phyloP scores from a whole-genome alignment of 192 early-diverging fungal species.

The Backusella macrospora region DNA sequence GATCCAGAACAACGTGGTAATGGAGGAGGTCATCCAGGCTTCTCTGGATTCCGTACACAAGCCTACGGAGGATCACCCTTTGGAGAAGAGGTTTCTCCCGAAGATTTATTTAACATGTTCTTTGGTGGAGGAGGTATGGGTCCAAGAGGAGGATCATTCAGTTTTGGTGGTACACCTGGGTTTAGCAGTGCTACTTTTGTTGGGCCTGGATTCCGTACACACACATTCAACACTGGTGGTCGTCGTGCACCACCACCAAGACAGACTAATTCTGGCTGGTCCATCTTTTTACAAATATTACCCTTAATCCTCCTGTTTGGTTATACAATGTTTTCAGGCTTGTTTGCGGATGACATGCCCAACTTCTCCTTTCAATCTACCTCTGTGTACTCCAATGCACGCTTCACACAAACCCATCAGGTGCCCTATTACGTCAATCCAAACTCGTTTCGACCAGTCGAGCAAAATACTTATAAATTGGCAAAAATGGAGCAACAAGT shows the following conservation, averaged over 20 bases:
- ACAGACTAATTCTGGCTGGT: slow-evolving; percentile 39
- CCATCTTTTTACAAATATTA: slow-evolving; percentile 72
- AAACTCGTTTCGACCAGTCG: slow-evolving; percentile 40
- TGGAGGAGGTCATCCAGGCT: slow-evolving; percentile 43
- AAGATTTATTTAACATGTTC: slow-evolving; percentile 97
- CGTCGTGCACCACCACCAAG: slow-evolving; percentile 49
- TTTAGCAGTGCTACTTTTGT: slow-evolving; percentile 54
- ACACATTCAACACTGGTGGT: slow-evolving; percentile 35
- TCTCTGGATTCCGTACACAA: slow-evolving; percentile 41
- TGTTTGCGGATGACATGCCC: slow-evolving; percentile 57
- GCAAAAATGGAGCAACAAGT: slow-evolving; percentile 73
- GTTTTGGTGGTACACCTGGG: slow-evolving; percentile 38
- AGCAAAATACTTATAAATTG: slow-evolving; percentile 51
- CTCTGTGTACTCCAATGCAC: slow-evolving; percentile 49
- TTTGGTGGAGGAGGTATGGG: slow-evolving; percentile 68
- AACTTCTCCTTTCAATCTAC: slow-evolving; percentile 67
- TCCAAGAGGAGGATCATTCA: slow-evolving; percentile 48
- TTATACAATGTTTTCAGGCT: slow-evolving; percentile 69
- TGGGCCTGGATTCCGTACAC: slow-evolving; percentile 66
- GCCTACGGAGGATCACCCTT: slow-evolving; percentile 29
- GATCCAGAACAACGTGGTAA: slow-evolving; percentile 62
- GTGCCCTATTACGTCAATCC: slow-evolving; percentile 86
- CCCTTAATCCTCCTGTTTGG: slow-evolving; percentile 79
- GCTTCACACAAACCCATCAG: slow-evolving; percentile 59
- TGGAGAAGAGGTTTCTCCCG: slow-evolving; percentile 83